These are phyloP conservation scores for Cercospora nicotianae DNA, from an alignment of 2,329 filamentous ascomycete species.

Conservation along the genomic window DNA sequence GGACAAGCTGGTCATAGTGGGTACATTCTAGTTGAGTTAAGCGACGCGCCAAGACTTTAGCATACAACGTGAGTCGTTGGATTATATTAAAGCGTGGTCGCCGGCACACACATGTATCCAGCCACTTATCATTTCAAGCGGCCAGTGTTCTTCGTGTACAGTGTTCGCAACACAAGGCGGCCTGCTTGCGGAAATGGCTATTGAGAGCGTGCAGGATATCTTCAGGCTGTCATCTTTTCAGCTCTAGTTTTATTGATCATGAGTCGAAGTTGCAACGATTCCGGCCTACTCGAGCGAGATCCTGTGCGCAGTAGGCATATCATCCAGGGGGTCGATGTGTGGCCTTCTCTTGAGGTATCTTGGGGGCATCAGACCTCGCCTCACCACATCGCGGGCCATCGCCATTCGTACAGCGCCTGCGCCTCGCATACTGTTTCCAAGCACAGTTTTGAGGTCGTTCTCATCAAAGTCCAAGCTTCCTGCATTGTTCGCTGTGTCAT, in stretches of 20 bases:
- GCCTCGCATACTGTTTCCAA: background rate
- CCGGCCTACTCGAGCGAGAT: background rate
- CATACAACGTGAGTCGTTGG: background rate
- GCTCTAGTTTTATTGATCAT: background rate
- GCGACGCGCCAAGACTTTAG: background rate
- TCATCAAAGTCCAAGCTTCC: too few species aligned
- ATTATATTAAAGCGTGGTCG: background rate
- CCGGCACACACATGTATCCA: background rate
- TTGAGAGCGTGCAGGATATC: background rate
- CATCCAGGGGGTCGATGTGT: too few species aligned
- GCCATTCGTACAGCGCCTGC: too few species aligned
- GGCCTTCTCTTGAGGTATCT: too few species aligned
- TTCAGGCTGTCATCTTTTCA: background rate
- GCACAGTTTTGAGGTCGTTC: background rate
- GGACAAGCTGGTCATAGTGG: background rate
- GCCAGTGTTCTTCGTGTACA: background rate
- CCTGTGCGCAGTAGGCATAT: too few species aligned
- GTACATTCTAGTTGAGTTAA: background rate
- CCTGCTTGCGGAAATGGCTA: background rate
- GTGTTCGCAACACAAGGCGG: background rate
- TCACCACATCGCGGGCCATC: too few species aligned
- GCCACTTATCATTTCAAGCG: background rate
- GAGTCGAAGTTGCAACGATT: background rate
- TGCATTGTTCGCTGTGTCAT: background rate
- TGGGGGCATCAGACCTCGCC: too few species aligned